Base-by-base conservation (phyloP, 164 flowering plant species). In the Liquidambar formosana region DNA sequence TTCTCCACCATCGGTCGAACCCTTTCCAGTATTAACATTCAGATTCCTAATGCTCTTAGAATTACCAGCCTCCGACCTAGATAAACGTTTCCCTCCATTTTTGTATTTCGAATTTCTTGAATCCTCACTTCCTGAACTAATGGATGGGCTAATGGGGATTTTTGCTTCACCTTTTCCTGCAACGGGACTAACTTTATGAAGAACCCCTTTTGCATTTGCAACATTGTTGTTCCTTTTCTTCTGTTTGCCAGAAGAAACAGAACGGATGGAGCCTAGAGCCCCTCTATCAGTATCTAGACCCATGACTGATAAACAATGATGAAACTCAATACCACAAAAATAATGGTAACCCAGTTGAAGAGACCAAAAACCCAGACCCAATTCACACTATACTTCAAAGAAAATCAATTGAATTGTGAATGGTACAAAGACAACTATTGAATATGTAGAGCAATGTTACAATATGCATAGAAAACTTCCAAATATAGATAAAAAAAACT, bases 241-340 rank as follows among this genome's bases (percentile, higher is more conserved):
- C 65, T 52, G 65, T 22, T 61, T 69, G 21, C 28, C 65, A 33
- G 59, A 48, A 41, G 61, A 66, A 54, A 43, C 23, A 56, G 61
- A 57, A 22, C 5, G 21, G 27, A 61, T 66, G 25, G 69, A 61
- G 43, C 27, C 51, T 38, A 61, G 19, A 69, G 19, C 48, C 45
- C 12, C 16, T 61, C 60, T 61, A 19, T 18, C 64, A 15, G 64
- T 46, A 28, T 59, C 71, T n/a, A 65, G 19, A 19, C 68, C 68
- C 68, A 65, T 65, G 19, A 8, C n/a, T 2, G 57, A 47, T 23
- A 53, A 21, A 33, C 41, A 33, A 33, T 33, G 6, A 33, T 2
- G 41, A 33, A 10, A 41, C 19, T 18, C 12, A 16, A 41, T 10
- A 5, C 6, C 19, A 16, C 41, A 19, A 27, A 28, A 19, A 19